Evolutionary conservation across 345 rosid genomes (phyloP).

Genomic region (Leavenworthia alabamica): DNA sequence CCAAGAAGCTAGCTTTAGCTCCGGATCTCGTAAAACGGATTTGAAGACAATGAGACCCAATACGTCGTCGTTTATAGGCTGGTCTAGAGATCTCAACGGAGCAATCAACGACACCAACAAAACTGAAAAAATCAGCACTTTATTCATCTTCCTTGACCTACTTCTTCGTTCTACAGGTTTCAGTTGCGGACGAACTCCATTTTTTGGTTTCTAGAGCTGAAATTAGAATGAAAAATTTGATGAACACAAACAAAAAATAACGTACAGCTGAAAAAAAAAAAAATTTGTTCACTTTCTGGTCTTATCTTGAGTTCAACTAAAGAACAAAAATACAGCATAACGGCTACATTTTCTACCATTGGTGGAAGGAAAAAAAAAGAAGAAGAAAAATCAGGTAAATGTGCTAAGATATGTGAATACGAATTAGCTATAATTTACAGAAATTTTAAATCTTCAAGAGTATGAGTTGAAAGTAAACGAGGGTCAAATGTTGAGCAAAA

Average conservation of each 20-base stretch:
- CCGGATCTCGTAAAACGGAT: constrained; percentile 75
- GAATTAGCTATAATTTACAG: background rate
- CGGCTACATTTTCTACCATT: constrained; percentile 18
- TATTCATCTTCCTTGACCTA: background rate
- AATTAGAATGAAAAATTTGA: background rate
- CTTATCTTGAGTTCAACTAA: constrained; percentile 9
- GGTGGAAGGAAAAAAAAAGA: background rate
- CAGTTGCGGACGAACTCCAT: constrained; percentile 13
- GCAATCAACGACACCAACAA: constrained; percentile 19
- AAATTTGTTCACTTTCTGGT: background rate
- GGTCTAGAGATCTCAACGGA: constrained; percentile 50
- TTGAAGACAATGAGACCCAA: constrained; percentile 85
- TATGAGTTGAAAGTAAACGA: background rate
- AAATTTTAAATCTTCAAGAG: background rate
- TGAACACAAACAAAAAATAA: background rate
- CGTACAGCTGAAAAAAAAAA: constrained; percentile 12
- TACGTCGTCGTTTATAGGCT: constrained; percentile 66
- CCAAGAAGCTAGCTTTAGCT: constrained; percentile 73
- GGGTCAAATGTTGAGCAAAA: background rate
- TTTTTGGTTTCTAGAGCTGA: constrained; percentile 3
- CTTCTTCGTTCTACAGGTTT: background rate
- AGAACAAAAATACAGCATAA: constrained; percentile 8
- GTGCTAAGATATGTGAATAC: no score
- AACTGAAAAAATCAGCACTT: constrained; percentile 14
- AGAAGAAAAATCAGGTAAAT: background rate